These are phyloP conservation scores for Bullera alba DNA, from an alignment of 768 basidiomycete genomes.

Conservation along the genomic window DNA sequence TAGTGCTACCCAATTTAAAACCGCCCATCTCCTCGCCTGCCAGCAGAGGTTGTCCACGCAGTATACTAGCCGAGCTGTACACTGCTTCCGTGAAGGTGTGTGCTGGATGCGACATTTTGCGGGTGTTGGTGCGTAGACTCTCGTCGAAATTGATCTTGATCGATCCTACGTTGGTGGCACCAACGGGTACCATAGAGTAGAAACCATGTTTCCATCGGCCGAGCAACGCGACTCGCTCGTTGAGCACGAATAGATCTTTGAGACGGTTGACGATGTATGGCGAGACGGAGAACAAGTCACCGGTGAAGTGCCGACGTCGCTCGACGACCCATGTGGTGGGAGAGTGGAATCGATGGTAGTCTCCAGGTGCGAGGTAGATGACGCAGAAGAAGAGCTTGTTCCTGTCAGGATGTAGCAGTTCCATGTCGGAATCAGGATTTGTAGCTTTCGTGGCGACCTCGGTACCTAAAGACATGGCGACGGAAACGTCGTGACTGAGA, in stretches of 20 bases:
- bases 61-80: constrained; percentile 75
- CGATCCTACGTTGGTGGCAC: constrained; percentile 94
- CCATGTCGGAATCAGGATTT: constrained; percentile 24
- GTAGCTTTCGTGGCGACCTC: constrained; percentile 15
- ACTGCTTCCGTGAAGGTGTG: constrained; percentile 89
- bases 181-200: constrained; percentile 95
- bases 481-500: constrained; percentile 65
- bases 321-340: constrained; percentile 97
- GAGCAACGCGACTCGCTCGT: constrained; percentile 89
- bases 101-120: constrained; percentile 56
- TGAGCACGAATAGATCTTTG: constrained; percentile 90
- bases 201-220: constrained; percentile 94
- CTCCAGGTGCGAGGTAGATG: constrained; percentile 95
- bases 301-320: constrained; percentile 86
- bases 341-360: constrained; percentile 96
- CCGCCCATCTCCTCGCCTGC: constrained; percentile 96
- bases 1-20: constrained; percentile 88
- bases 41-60: constrained; percentile 78
- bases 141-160: constrained; percentile 95
- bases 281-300: constrained; percentile 93
- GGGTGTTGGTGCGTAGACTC: constrained; percentile 81
- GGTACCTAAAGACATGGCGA: constrained; percentile 49
- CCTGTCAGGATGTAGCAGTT: constrained; percentile 57
- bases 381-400: constrained; percentile 87
- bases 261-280: constrained; percentile 90